phyloP scores from a whole-genome alignment of 352 stramenopile genomes.

The Bremia lactucae region DNA sequence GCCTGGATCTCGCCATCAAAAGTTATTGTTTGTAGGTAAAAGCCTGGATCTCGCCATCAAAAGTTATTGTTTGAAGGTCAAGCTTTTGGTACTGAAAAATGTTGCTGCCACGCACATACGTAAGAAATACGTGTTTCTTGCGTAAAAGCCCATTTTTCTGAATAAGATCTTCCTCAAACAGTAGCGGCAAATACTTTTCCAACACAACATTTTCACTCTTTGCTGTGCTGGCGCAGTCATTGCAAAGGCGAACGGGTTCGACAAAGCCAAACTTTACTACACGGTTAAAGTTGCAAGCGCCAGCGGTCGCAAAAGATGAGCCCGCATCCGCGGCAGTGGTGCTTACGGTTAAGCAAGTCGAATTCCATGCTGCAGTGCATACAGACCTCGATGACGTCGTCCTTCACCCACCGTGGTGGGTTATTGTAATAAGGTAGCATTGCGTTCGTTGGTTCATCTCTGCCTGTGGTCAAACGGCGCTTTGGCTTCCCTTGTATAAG shows the following conservation, averaged over 20 bases:
- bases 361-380: slow-evolving; percentile 36
- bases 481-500: slow-evolving; percentile 21
- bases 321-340: slow-evolving; percentile 53
- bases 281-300: slow-evolving; percentile 34
- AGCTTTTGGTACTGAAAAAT: slow-evolving; percentile 71
- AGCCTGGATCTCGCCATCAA: slow-evolving; percentile 44
- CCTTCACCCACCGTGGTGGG: slow-evolving; percentile 50
- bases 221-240: slow-evolving; percentile 27
- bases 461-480: slow-evolving; percentile 2
- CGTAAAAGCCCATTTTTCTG: slow-evolving; percentile 58
- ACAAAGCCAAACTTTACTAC: slow-evolving; percentile 58
- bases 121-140: slow-evolving; percentile 42
- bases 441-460: slow-evolving; percentile 5
- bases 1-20: slow-evolving; percentile 47
- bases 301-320: slow-evolving; percentile 48
- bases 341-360: slow-evolving; percentile 53
- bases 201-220: slow-evolving; percentile 55
- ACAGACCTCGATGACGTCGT: slow-evolving; percentile 42
- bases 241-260: slow-evolving; percentile 49
- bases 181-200: slow-evolving; percentile 44
- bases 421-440: slow-evolving; percentile 33
- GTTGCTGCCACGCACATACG: slow-evolving; percentile 46
- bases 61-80: slow-evolving; percentile 33
- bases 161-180: slow-evolving; percentile 52
- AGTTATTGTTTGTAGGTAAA: slow-evolving; percentile 37